phyloP scores from a whole-genome alignment of 2,329 filamentous ascomycete genomes.

The Arachnomyces sp. region DNA sequence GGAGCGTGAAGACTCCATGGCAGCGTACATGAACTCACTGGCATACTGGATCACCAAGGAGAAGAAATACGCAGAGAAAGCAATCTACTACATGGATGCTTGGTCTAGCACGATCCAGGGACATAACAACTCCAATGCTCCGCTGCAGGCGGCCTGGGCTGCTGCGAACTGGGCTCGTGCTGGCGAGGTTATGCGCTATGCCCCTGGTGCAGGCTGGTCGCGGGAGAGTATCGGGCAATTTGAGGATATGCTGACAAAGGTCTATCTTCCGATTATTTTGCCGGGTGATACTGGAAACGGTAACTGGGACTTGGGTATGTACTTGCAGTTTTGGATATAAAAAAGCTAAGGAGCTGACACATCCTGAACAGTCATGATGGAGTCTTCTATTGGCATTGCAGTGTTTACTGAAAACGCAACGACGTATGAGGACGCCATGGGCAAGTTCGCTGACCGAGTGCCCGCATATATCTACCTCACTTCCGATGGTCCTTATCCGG shows the following conservation, averaged over 20 bases:
- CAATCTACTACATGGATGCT: conserved; percentile 23
- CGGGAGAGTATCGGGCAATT: conserved; percentile 15
- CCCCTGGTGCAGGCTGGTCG: conserved; percentile 17
- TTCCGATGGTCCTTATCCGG: conserved; percentile 16
- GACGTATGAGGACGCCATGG: conserved; percentile 18
- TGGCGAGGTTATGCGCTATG: conserved; percentile 23
- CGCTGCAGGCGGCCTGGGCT: conserved; percentile 23
- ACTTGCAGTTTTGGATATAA: conserved; percentile 7
- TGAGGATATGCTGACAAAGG: conserved; percentile 18
- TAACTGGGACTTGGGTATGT: conserved; percentile 23
- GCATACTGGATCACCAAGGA: conserved; percentile 18
- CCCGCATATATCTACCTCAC: conserved; percentile 22
- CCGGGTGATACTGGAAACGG: conserved; percentile 13
- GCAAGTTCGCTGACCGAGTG: conserved; percentile 16
- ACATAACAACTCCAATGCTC: conserved; percentile 21
- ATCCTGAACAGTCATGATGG: conserved; percentile 14
- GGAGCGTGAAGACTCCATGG: conserved; percentile 22
- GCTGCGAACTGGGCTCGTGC: conserved; percentile 22
- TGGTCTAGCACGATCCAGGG: conserved; percentile 18
- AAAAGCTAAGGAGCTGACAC: conserved; percentile 1
- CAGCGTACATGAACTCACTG: conserved; percentile 21
- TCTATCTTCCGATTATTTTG: conserved; percentile 19
- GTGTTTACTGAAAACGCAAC: conserved; percentile 19
- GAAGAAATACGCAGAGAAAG: conserved; percentile 17
- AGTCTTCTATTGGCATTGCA: conserved; percentile 17